A percentile compares a stretch with the other conserved stretches of the same genome.
phyloP scores from a whole-genome alignment of 176 grass and related monocot genomes.

The Musa beccarii region DNA sequence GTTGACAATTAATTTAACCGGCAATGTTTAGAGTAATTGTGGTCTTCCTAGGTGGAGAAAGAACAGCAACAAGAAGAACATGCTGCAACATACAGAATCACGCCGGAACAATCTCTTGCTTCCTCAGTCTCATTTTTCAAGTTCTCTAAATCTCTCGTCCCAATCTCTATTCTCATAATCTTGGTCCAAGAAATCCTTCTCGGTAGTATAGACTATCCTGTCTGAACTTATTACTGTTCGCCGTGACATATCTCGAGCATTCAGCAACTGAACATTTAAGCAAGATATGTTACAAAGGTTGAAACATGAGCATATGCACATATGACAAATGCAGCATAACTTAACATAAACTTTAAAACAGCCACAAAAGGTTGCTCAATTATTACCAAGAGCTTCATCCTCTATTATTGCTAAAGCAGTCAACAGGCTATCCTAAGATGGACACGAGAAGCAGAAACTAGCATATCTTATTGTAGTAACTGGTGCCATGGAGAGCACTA shows the following conservation, averaged over 20 bases:
- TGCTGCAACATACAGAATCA: background rate
- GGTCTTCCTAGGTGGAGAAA: background rate
- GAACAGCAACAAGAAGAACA: background rate
- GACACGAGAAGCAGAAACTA: too few relatives aligned
- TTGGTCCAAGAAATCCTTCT: constrained; percentile 74
- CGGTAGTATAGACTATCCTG: constrained; percentile 69
- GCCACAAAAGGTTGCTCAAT: too few relatives aligned
- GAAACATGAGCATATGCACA: too few relatives aligned
- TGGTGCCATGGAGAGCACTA: too few relatives aligned
- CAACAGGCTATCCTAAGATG: too few relatives aligned
- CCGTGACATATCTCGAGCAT: constrained; percentile 77
- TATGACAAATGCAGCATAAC: too few relatives aligned
- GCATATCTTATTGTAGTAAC: too few relatives aligned
- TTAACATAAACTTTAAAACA: too few relatives aligned
- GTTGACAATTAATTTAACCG: background rate
- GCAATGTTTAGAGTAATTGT: background rate
- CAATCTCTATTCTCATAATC: constrained; percentile 89
- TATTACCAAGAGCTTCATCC: too few relatives aligned
- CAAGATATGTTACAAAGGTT: background rate
- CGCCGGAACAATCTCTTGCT: background rate
- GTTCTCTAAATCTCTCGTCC: constrained; percentile 57
- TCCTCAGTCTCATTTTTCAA: constrained; percentile 50
- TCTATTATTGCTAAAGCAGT: too few relatives aligned
- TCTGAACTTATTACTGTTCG: constrained; percentile 61
- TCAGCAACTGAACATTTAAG: constrained; percentile 54